Evolutionary conservation across 352 stramenopile species (phyloP).

Genomic region (Thalassiosira sp.): DNA sequence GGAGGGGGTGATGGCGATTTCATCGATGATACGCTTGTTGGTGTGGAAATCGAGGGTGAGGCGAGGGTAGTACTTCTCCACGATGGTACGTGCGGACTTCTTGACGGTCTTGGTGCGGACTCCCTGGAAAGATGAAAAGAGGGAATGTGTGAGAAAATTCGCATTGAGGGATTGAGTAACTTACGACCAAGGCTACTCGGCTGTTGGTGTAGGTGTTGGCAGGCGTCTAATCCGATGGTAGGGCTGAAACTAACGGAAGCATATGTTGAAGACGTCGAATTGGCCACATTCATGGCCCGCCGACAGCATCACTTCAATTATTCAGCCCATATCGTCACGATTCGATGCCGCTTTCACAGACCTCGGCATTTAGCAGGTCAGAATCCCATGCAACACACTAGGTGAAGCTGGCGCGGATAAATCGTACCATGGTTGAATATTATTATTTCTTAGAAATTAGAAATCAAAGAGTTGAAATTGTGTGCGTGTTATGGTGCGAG

Average conservation of each 20-base stretch:
- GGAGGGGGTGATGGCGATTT: slow-evolving; percentile 97
- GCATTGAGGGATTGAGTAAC: neutral
- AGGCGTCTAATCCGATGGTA: neutral
- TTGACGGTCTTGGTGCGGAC: slow-evolving; percentile 99
- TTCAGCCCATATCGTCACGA: slow-evolving; percentile 12
- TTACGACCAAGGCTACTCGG: neutral
- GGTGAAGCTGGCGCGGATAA: slow-evolving; percentile 20
- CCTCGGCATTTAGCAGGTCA: slow-evolving; percentile 42
- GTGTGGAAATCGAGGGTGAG: slow-evolving; percentile 99
- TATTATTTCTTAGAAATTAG: too few relatives aligned
- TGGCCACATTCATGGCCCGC: neutral
- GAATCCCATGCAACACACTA: slow-evolving; percentile 42
- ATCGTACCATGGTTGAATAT: slow-evolving; percentile 57
- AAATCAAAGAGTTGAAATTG: too few relatives aligned
- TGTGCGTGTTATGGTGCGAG: too few relatives aligned
- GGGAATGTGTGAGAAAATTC: slow-evolving; percentile 3
- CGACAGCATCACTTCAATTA: neutral
- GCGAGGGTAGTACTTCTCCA: slow-evolving; percentile 99
- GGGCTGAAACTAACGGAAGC: slow-evolving; percentile 3
- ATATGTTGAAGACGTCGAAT: neutral
- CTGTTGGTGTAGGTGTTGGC: neutral
- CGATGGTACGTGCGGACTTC: slow-evolving; percentile 99
- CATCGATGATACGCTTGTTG: slow-evolving; percentile 96
- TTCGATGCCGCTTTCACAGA: slow-evolving; percentile 54
- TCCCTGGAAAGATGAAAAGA: slow-evolving; percentile 86